phyloP scores from a whole-genome alignment of 129 eudicot species.

The Oenanthe sinensis region DNA sequence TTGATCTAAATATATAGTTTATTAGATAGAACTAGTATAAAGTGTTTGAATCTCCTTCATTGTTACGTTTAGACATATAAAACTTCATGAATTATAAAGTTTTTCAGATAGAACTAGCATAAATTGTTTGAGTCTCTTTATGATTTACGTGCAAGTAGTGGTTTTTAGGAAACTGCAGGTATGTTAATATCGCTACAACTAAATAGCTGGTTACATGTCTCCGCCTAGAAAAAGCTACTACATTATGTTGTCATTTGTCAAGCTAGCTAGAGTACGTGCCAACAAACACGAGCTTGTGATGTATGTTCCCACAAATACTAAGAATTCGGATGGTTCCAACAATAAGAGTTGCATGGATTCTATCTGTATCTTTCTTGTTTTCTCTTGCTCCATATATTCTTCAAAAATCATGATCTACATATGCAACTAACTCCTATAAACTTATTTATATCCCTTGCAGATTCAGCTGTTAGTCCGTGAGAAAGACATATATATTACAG shows the following conservation, averaged over 20 bases:
- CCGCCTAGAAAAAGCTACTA: not conserved
- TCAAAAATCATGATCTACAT: not conserved
- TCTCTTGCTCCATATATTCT: not conserved
- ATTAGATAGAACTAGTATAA: no score
- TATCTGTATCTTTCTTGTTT: not conserved
- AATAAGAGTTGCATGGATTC: not conserved
- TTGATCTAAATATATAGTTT: no score
- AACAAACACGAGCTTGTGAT: not conserved
- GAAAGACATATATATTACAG: not conserved
- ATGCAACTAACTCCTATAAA: not conserved
- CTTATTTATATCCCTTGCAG: not conserved
- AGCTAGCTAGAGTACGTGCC: slow-evolving; percentile 4
- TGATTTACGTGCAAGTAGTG: not conserved
- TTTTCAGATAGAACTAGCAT: no score
- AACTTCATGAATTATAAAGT: no score
- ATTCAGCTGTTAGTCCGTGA: not conserved
- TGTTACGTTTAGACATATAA: no score
- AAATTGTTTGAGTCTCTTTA: no score
- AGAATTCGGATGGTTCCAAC: not conserved
- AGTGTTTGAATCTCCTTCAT: no score
- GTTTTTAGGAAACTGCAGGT: not conserved
- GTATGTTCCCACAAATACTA: not conserved
- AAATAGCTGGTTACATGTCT: not conserved
- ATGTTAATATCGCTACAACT: not conserved
- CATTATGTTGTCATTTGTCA: not conserved